phyloP scores from a whole-genome alignment of 768 basidiomycete genomes.

The Naganishia friedmannii region DNA sequence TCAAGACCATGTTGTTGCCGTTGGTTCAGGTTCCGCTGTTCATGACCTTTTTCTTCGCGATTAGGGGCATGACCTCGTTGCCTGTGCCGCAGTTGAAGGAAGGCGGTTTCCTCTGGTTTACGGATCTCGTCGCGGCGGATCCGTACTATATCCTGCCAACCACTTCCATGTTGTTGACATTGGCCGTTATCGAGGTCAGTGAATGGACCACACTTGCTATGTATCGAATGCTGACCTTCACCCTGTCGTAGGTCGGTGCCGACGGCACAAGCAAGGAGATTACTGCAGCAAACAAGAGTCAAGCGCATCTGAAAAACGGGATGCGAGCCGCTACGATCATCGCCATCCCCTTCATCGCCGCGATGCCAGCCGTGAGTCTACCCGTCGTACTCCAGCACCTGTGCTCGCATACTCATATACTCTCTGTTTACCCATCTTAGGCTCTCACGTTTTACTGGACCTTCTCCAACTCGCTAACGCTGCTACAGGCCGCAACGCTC shows the following conservation, averaged over 20 bases:
- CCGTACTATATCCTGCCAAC: constrained; percentile 73
- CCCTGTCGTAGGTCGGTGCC: constrained; percentile 56
- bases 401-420: neutral
- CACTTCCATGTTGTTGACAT: constrained; percentile 61
- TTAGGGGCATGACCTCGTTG: constrained; percentile 67
- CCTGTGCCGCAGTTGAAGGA: constrained; percentile 72
- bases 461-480: constrained; percentile 58
- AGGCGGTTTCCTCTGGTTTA: constrained; percentile 71
- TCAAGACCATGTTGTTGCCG: constrained; percentile 59
- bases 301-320: constrained; percentile 67
- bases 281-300: constrained; percentile 49
- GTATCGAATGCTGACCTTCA: neutral
- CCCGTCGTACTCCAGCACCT: neutral
- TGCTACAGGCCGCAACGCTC: constrained; percentile 58
- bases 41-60: constrained; percentile 76
- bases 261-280: constrained; percentile 54
- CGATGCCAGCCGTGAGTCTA: constrained; percentile 67
- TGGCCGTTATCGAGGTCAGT: constrained; percentile 68
- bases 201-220: neutral
- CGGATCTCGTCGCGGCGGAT: constrained; percentile 74
- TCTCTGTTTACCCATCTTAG: constrained; percentile 45
- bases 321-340: constrained; percentile 62
- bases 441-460: constrained; percentile 63
- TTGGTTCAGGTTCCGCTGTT: constrained; percentile 73
- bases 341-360: constrained; percentile 59